Conservation (phyloP, 169 alveolate genomes). For the Cryptosporidium baileyi region DNA sequence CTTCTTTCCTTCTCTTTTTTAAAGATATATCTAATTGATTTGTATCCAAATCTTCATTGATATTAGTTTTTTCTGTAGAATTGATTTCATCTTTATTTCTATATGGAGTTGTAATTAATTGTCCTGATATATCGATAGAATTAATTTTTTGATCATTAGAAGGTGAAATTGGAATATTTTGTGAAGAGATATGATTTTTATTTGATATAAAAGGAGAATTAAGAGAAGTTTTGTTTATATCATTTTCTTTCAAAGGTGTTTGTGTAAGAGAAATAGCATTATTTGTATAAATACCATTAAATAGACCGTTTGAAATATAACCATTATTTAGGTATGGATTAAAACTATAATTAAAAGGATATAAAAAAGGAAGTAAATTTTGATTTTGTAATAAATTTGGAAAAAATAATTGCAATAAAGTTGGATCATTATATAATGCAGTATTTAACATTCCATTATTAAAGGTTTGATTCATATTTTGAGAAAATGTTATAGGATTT, state of each 20-base stretch:
- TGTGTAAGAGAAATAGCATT: too few species aligned
- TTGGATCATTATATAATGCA: constrained; percentile 39
- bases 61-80: background rate
- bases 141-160: background rate
- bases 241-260: too few species aligned
- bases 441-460: constrained; percentile 53
- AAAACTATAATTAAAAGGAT: constrained; percentile 16
- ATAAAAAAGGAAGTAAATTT: background rate
- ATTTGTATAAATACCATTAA: too few species aligned
- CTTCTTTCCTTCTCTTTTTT: constrained; percentile 41
- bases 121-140: too few species aligned
- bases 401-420: constrained; percentile 19
- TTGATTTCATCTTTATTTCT: constrained; percentile 8
- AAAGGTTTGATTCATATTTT: background rate
- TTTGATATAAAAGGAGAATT: background rate
- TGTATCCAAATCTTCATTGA: background rate
- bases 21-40: background rate
- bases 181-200: background rate
- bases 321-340: background rate
- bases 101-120: constrained; percentile 31
- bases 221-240: background rate
- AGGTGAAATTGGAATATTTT: background rate
- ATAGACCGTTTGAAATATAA: background rate
- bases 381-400: constrained; percentile 28
- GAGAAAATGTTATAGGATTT: background rate